phyloP scores from a whole-genome alignment of 768 basidiomycete genomes.

The Lactarius psammicola region DNA sequence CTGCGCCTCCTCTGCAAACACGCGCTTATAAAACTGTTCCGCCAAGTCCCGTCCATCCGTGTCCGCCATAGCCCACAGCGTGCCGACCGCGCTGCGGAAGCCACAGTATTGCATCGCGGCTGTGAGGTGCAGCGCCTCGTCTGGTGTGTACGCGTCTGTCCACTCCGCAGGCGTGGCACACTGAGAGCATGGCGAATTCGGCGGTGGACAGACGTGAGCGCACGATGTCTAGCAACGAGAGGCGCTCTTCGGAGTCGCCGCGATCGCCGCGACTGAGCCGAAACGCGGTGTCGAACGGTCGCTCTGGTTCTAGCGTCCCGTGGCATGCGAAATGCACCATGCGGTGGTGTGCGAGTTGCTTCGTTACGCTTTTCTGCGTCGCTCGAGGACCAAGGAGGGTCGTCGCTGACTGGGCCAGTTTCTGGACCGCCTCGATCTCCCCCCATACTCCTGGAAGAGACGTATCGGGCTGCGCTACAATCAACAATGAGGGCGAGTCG shows the following conservation, averaged over 20 bases:
- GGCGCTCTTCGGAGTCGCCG: no score
- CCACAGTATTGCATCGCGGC: slow-evolving; percentile 26
- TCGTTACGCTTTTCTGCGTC: no score
- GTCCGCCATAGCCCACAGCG: slow-evolving; percentile 27
- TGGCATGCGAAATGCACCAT: slow-evolving; percentile 24
- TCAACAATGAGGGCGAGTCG: not conserved
- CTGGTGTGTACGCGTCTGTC: slow-evolving; percentile 6
- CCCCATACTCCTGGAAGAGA: slow-evolving; percentile 8
- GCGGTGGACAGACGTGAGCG: slow-evolving; percentile 10
- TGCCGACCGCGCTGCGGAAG: slow-evolving; percentile 22
- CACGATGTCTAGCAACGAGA: slow-evolving; percentile 19
- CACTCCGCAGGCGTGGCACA: slow-evolving; percentile 23
- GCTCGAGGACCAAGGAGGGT: no score
- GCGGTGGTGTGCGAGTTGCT: not conserved
- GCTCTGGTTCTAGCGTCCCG: not conserved
- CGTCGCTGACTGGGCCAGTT: not conserved
- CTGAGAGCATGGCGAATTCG: slow-evolving; percentile 20
- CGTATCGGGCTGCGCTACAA: slow-evolving; percentile 6
- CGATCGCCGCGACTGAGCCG: not conserved
- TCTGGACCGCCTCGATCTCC: slow-evolving; percentile 8
- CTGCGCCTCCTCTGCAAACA: not conserved
- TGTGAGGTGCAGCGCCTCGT: slow-evolving; percentile 27
- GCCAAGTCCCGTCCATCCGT: slow-evolving; percentile 18
- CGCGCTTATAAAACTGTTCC: slow-evolving; percentile 1
- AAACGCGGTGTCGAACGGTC: slow-evolving; percentile 16